These are phyloP conservation scores for Ramalina peruviana DNA, from an alignment of 495 filamentous ascomycete species.

Conservation along the genomic window DNA sequence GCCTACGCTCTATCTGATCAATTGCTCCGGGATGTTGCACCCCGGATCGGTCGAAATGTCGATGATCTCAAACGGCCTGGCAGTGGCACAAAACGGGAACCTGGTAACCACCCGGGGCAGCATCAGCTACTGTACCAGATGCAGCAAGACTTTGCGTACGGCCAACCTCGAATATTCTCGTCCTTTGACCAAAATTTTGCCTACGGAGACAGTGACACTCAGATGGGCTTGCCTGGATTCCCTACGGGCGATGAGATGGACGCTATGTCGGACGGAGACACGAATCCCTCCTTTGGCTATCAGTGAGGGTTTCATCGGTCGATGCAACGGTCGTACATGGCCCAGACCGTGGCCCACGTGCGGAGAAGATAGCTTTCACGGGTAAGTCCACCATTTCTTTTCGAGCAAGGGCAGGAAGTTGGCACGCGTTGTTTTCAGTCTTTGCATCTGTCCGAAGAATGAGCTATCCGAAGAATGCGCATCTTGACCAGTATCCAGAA, in stretches of 20 bases:
- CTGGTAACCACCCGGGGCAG: neutral
- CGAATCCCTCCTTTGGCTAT: too few relatives aligned
- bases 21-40: conserved; percentile 25
- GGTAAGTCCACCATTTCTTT: too few relatives aligned
- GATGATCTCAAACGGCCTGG: neutral
- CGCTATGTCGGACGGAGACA: neutral
- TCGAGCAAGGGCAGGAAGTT: too few relatives aligned
- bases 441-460: too few relatives aligned
- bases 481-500: too few relatives aligned
- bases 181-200: conserved; percentile 4
- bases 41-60: conserved; percentile 11
- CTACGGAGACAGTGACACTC: neutral
- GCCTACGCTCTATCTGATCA: conserved; percentile 44
- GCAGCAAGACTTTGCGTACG: neutral
- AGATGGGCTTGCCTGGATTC: neutral
- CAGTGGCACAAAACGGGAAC: neutral
- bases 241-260: conserved; percentile 2
- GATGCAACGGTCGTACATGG: too few relatives aligned
- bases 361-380: too few relatives aligned
- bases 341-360: too few relatives aligned
- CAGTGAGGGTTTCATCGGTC: too few relatives aligned
- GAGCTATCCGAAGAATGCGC: too few relatives aligned
- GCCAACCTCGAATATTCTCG: conserved; percentile 1
- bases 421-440: too few relatives aligned
- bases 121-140: too few relatives aligned